Base-by-base conservation (phyloP, 208 protist genomes). In the Wallacemonas sp. region DNA sequence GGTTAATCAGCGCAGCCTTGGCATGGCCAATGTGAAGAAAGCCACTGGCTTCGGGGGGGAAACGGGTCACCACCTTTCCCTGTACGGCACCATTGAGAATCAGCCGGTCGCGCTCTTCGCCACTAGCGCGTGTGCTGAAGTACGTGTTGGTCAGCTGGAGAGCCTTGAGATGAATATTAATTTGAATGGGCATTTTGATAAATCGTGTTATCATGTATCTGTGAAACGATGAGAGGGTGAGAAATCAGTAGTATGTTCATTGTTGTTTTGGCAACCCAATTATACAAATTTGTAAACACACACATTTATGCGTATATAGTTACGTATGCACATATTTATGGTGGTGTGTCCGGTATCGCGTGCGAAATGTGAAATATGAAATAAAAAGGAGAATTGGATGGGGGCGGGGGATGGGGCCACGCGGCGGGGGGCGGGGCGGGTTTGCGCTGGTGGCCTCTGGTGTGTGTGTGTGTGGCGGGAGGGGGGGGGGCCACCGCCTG, bases 1-100 rank as follows among this genome's bases (percentile, higher is more conserved):
- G 82, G 75, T 99, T 99, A 24, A 99, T 90, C 5, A 99, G 73
- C 9, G 97, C 98, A 31, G 99, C 99, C 77, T 99, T 99, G 9
- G 97, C 92, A 71, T 99, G 98, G 14, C 98, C 98, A 76, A 99
- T 98, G 76, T 99, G 98, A 14, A 99, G 77, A 71, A 97, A 99
- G 5, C 98, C 98, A 65, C 90, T 97, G 9, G 98, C 96, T 75
- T 99, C 97, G 1, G 98, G 98, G n/a, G 98, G 96, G 71, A 99
- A 99, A 60, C 98, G 85, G 31, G 97, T 99, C 8, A 97, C 86
- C 55, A 99, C 97, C 30, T 91, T 82, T 26, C 95, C 95, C 59
- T 95, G 69, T 33, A 82, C 80, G 22, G 93, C 95, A 82, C 94
- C 74, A 42, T 76, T 83, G 6, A 97, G 67, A 2, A 53, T 64